Conservation (phyloP, 495 filamentous ascomycete species). For the Evansstolkia leycettana region DNA sequence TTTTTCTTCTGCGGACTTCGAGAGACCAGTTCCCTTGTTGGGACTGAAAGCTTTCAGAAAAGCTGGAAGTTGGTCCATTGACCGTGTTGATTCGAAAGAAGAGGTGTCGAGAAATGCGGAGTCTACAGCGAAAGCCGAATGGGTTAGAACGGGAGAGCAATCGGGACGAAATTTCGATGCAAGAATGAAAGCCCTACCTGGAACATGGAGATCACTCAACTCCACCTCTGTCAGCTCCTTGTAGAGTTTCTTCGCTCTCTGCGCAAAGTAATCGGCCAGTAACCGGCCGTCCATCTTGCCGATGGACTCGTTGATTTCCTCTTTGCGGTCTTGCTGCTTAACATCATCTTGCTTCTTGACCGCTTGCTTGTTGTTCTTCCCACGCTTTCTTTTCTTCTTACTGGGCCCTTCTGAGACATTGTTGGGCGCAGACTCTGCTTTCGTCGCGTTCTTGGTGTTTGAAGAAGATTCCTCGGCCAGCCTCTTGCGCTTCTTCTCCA, state of each 20-base stretch:
- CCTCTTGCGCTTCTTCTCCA: slow-evolving; percentile 41
- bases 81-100: slow-evolving; percentile 49
- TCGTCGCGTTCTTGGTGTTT: slow-evolving; percentile 18
- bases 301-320: slow-evolving; percentile 71
- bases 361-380: slow-evolving; percentile 37
- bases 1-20: slow-evolving; percentile 49
- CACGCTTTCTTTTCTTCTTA: slow-evolving; percentile 38
- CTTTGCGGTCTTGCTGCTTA: slow-evolving; percentile 42
- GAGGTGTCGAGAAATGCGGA: slow-evolving; percentile 60
- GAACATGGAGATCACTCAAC: slow-evolving; percentile 66
- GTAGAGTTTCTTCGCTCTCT: slow-evolving; percentile 64
- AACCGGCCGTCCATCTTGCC: slow-evolving; percentile 68
- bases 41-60: slow-evolving; percentile 60
- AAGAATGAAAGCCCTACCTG: slow-evolving; percentile 42
- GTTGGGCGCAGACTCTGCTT: slow-evolving; percentile 15
- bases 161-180: background rate
- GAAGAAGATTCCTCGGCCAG: slow-evolving; percentile 35
- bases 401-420: slow-evolving; percentile 14
- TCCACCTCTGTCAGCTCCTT: slow-evolving; percentile 71
- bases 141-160: background rate
- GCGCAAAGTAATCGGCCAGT: slow-evolving; percentile 76
- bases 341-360: slow-evolving; percentile 45
- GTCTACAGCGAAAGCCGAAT: slow-evolving; percentile 20
- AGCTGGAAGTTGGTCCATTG: slow-evolving; percentile 55
- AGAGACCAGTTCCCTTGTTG: slow-evolving; percentile 34